phyloP scores from a whole-genome alignment of 2,329 filamentous ascomycete species.

The Cladophialophora psammophila region DNA sequence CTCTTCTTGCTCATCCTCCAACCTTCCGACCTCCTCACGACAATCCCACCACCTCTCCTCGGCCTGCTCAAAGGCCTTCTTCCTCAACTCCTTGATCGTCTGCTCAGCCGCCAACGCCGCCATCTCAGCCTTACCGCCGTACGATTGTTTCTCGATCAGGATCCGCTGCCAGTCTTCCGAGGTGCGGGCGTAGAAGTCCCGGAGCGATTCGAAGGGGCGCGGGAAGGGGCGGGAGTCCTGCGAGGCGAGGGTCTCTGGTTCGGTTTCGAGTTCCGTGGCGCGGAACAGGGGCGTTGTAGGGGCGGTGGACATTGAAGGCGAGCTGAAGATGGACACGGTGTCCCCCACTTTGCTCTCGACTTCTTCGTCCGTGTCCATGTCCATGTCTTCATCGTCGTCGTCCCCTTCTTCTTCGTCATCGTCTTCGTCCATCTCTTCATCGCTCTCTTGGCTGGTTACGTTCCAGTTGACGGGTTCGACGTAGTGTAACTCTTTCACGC shows the following conservation, averaged over 20 bases:
- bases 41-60: constrained; percentile 99
- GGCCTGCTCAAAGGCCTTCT: constrained; percentile 85
- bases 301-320: constrained; percentile 44
- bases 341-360: constrained; percentile 48
- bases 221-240: constrained; percentile 78
- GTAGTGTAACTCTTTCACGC: constrained; percentile 88
- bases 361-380: constrained; percentile 57
- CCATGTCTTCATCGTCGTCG: constrained; percentile 51
- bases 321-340: constrained; percentile 46
- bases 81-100: constrained; percentile 88
- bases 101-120: constrained; percentile 55
- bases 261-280: constrained; percentile 44
- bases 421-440: constrained; percentile 56
- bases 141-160: constrained; percentile 69
- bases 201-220: constrained; percentile 84
- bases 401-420: constrained; percentile 52
- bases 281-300: constrained; percentile 48
- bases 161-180: constrained; percentile 90
- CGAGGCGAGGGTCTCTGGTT: constrained; percentile 51
- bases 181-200: constrained; percentile 91
- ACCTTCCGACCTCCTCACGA: constrained; percentile 85
- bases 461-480: constrained; percentile 87
- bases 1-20: constrained; percentile 96
- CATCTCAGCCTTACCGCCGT: constrained; percentile 69
- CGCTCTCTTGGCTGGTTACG: constrained; percentile 67